Conservation (phyloP, 2,329 filamentous ascomycete species). For the Xylariaceae sp. region DNA sequence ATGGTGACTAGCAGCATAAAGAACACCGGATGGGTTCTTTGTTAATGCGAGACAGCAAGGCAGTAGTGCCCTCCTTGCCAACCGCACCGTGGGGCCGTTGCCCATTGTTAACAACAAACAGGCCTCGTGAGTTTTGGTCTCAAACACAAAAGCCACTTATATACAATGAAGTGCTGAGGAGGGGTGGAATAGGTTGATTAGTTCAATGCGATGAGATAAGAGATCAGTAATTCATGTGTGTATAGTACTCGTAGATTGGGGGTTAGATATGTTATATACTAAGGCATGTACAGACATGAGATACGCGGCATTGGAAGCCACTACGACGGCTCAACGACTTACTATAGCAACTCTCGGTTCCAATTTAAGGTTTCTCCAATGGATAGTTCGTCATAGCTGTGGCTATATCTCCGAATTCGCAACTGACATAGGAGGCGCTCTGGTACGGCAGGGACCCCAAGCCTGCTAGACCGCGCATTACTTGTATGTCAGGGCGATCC, state of each 20-base stretch:
- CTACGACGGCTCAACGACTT: too few relatives aligned
- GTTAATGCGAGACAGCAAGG: constrained; percentile 17
- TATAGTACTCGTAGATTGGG: too few relatives aligned
- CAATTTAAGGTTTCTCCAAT: background rate
- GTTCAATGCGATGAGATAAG: too few relatives aligned
- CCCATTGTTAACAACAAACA: constrained; percentile 25
- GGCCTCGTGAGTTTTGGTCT: too few relatives aligned
- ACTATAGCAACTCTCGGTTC: too few relatives aligned
- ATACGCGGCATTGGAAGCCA: too few relatives aligned
- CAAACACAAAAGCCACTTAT: too few relatives aligned
- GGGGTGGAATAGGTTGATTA: too few relatives aligned
- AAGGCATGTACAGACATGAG: too few relatives aligned
- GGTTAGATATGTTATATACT: too few relatives aligned
- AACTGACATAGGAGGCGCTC: constrained; percentile 6
- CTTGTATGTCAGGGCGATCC: constrained; percentile 13
- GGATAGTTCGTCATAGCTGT: constrained; percentile 3
- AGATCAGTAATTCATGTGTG: too few relatives aligned
- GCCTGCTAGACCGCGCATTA: constrained; percentile 19
- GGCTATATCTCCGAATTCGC: constrained; percentile 21
- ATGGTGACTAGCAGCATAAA: constrained; percentile 19
- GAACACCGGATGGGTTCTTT: constrained; percentile 17
- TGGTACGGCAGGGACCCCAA: constrained; percentile 3
- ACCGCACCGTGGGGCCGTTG: constrained; percentile 15
- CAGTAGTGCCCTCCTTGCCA: constrained; percentile 22
- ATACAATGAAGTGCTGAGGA: too few relatives aligned